Evolutionary conservation across 495 filamentous ascomycete species (phyloP), one percentile per base, ranked within the genome.

Genomic region (Glarea lozoyensis): DNA sequence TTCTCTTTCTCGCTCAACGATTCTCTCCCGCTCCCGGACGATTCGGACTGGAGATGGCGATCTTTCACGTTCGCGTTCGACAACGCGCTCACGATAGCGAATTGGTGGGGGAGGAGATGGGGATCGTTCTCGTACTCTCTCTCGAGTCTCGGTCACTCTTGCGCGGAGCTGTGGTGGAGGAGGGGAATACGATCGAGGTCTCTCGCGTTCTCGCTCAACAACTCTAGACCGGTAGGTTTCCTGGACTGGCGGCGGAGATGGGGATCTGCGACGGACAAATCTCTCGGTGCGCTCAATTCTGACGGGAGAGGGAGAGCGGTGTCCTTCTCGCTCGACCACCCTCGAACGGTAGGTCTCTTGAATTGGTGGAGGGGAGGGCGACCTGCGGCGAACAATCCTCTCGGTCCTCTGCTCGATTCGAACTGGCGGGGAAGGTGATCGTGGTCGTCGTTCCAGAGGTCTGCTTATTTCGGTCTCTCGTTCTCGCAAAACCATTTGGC

Each of bases 261-360:
- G n/a, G n/a, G n/a, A n/a, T n/a, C n/a, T n/a, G n/a, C n/a, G n/a
- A n/a, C n/a, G n/a, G n/a, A n/a, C n/a, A n/a, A n/a, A n/a, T n/a
- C n/a, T n/a, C n/a, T n/a, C n/a, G n/a, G n/a, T n/a, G n/a, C n/a
- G n/a, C n/a, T n/a, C n/a, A n/a, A n/a, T n/a, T n/a, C n/a, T n/a
- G n/a, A n/a, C n/a, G n/a, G n/a, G n/a, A n/a, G n/a, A n/a, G n/a
- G 67, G 69, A 0, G 67, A 69, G 13, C 64, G 63, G 37, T 62
- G 58, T 37, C 61, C 53, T 27, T 70, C 64, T 12, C 65, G 53
- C 51, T 69, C 65, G 19, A 71, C 55, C 20, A 65, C 58, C 39
- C 66, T 65, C 5, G 57, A 55, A 23, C 61, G 53, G 18, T 61
- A 40, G n/a, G 49, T 49, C 43, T 62, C 57, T 11, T 34, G 27